Conservation (phyloP, 78 protist species). For the Emiliania huxleyi region DNA sequence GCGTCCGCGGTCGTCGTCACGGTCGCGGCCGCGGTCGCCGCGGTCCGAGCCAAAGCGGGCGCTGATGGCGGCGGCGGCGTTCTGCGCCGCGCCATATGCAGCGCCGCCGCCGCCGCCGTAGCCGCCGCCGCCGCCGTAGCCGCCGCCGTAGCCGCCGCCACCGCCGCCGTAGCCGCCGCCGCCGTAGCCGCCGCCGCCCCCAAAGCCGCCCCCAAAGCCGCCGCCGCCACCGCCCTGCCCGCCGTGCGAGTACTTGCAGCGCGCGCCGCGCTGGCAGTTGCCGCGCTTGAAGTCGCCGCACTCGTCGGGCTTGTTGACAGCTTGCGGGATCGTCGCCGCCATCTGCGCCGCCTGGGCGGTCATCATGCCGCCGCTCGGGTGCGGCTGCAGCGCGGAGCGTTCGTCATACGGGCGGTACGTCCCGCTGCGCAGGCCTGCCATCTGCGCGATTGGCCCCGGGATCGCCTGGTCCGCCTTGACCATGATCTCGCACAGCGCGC, state of each 20-base stretch:
- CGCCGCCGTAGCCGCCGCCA: no score
- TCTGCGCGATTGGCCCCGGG: neutral
- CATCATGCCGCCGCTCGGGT: neutral
- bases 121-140: no score
- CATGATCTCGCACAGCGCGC: conserved; percentile 11
- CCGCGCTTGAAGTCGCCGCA: conserved; percentile 19
- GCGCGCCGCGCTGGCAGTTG: neutral
- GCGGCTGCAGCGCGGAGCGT: neutral
- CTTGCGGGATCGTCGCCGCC: neutral
- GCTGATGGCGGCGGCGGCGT: no score
- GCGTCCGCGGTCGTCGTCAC: no score
- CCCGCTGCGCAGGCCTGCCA: neutral
- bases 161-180: no score
- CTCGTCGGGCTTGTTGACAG: neutral
- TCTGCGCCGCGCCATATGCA: no score
- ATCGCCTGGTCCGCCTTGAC: neutral
- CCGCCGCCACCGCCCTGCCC: neutral
- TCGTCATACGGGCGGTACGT: neutral
- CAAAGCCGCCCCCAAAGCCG: neutral
- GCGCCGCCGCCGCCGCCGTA: no score
- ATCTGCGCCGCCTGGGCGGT: neutral
- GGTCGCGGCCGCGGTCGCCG: no score
- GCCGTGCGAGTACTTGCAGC: conserved; percentile 7
- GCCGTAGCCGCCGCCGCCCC: neutral
- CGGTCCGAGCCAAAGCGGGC: no score